Evolutionary conservation across 345 rosid genomes (phyloP), one percentile per base, ranked within the genome.

Genomic region (Bretschneidera sinensis): DNA sequence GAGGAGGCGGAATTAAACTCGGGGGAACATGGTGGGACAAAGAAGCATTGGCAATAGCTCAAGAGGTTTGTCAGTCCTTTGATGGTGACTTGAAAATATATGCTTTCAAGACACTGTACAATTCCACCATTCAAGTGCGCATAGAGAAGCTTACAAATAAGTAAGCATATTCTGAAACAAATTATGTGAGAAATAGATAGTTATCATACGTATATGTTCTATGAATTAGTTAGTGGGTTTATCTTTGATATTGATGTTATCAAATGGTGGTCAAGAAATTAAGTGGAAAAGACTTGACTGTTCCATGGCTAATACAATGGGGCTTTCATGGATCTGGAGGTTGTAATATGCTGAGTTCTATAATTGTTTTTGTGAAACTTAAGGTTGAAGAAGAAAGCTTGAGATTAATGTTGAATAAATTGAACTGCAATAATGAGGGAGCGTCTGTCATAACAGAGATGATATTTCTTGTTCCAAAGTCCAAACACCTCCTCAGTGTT

Each of bases 1-100:
- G 79, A 19, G 97, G 98, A 71, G 97, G 97, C 59, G 94, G 98
- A 43, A 74, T 89, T 53, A 73, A 85, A 28, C 81, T 89, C 13
- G 89, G 87, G 13, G 96, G 98, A 57, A 84, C 91, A 51, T 64
- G 80, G 82, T 85, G 97, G 97, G 98, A 92, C 48, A 84, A 87
- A 70, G 84, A 85, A 77, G 97, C 89, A 50, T 71, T 92, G 21
- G 31, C 75, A 7, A 70, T 87, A 69, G 91, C 89, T 21, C 82
- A 84, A 62, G 70, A 73, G 63, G 89, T 78, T 17, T 79, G 83
- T 25, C 68, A 63, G 23, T 82, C 87, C 22, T 87, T 92, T 48
- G 76, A 81, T 39, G 94, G 91, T 1, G 88, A 84, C 21, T 65
- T 89, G 68, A 79, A 78, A 51, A 71, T 92, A 24, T 89, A 92